Conservation (phyloP, 2,329 filamentous ascomycete genomes). For the Leptoxyphium fumago region DNA sequence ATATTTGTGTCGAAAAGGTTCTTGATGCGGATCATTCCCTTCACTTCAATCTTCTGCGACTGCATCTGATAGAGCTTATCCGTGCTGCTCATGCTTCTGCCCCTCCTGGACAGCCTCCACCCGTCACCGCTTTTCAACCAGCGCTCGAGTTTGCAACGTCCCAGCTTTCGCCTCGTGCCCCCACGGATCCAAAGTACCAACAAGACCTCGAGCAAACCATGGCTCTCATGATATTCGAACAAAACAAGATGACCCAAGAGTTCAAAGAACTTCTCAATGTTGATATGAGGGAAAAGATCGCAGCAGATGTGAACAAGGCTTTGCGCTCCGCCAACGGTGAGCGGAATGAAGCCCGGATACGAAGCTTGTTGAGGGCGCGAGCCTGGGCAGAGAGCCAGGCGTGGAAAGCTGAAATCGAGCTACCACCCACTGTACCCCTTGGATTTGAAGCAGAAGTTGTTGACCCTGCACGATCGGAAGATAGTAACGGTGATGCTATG, state of each 20-base stretch:
- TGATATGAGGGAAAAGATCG: constrained; percentile 66
- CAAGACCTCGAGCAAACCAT: constrained; percentile 85
- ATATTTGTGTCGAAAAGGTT: constrained; percentile 42
- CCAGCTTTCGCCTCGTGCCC: constrained; percentile 74
- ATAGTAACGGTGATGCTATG: constrained; percentile 10
- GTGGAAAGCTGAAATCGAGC: constrained; percentile 24
- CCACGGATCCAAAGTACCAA: constrained; percentile 66
- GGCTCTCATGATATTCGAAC: constrained; percentile 75
- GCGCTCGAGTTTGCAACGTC: constrained; percentile 78
- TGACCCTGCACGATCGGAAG: constrained; percentile 1
- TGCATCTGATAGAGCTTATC: constrained; percentile 91
- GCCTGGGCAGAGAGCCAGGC: constrained; percentile 68
- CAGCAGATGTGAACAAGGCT: constrained; percentile 75
- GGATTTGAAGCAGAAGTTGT: constrained; percentile 23
- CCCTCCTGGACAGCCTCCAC: constrained; percentile 31
- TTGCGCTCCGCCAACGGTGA: constrained; percentile 61
- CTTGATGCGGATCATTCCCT: constrained; percentile 68
- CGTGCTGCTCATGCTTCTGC: constrained; percentile 40
- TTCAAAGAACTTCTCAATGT: constrained; percentile 66
- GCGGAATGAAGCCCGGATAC: constrained; percentile 66
- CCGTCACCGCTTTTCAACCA: constrained; percentile 60
- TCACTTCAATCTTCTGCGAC: constrained; percentile 76
- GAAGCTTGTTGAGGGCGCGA: constrained; percentile 64
- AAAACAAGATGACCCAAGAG: constrained; percentile 62
- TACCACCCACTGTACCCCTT: constrained; percentile 27